Conservation (phyloP, 768 basidiomycete species). For the Multifurca ochricompacta region DNA sequence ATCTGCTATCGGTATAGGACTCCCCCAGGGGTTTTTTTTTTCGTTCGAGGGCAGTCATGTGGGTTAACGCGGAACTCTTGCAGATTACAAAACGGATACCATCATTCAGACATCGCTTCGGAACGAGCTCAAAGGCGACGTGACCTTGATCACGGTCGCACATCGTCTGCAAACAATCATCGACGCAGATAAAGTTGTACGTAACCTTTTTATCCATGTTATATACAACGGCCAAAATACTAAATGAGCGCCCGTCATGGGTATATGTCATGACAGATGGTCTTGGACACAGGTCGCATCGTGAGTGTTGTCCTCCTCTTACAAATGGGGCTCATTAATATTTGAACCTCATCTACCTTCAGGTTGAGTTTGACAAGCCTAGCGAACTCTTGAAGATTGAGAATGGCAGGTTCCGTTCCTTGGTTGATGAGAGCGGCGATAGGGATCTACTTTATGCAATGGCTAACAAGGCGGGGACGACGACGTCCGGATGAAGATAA, state of each 20-base stretch:
- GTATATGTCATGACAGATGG: too few species aligned
- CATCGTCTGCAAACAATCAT: slow-evolving; percentile 53
- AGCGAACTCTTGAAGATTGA: slow-evolving; percentile 33
- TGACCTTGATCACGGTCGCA: slow-evolving; percentile 51
- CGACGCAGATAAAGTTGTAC: slow-evolving; percentile 53
- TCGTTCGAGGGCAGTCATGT: background rate
- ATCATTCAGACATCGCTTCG: slow-evolving; percentile 51
- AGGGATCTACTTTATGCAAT: slow-evolving; percentile 29
- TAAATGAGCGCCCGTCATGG: background rate
- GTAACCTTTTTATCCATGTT: background rate
- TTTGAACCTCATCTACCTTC: background rate
- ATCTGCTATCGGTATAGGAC: slow-evolving; percentile 36
- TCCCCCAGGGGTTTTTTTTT: too few species aligned
- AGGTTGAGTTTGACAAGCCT: slow-evolving; percentile 43
- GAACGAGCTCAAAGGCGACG: slow-evolving; percentile 33
- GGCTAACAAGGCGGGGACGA: slow-evolving; percentile 7
- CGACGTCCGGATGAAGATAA: background rate
- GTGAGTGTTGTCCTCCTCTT: slow-evolving; percentile 24
- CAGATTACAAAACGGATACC: slow-evolving; percentile 50
- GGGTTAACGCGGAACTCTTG: background rate
- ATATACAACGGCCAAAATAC: too few species aligned
- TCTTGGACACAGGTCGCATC: slow-evolving; percentile 35
- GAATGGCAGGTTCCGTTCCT: slow-evolving; percentile 28
- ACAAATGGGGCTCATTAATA: background rate
- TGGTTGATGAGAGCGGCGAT: slow-evolving; percentile 37